These are phyloP conservation scores for Myriosclerotinia duriaeana DNA, from an alignment of 2,329 filamentous ascomycete genomes.

Conservation along the genomic window DNA sequence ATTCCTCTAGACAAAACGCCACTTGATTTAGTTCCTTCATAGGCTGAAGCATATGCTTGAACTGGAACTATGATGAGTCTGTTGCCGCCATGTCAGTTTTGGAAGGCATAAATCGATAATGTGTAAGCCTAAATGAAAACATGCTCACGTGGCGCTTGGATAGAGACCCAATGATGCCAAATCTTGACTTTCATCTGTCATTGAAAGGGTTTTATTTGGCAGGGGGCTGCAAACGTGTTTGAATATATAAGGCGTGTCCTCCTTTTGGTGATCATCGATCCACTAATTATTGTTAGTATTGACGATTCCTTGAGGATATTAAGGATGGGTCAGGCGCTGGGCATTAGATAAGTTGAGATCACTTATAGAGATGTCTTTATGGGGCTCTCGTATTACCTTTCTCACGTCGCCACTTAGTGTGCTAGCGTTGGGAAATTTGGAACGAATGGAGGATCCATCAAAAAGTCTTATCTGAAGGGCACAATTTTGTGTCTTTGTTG, in stretches of 20 bases:
- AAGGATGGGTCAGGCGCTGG: neutral
- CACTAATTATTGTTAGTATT: conserved; percentile 47
- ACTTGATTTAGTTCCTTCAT: conserved; percentile 42
- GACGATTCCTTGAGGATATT: neutral
- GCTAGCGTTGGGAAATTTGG: conserved; percentile 63
- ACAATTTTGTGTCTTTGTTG: conserved; percentile 43
- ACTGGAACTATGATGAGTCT: conserved; percentile 73
- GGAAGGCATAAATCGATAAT: neutral
- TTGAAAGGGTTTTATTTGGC: conserved; percentile 72
- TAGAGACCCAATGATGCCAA: conserved; percentile 70
- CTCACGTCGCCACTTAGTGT: conserved; percentile 68
- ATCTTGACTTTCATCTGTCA: conserved; percentile 68
- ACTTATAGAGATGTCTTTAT: neutral
- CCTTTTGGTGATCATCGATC: conserved; percentile 66
- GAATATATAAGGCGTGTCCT: conserved; percentile 71
- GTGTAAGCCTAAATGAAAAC: neutral
- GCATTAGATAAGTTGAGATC: neutral
- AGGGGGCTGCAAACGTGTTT: conserved; percentile 78
- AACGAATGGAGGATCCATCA: conserved; percentile 77
- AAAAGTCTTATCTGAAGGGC: conserved; percentile 78
- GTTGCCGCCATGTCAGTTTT: neutral
- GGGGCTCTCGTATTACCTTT: conserved; percentile 32
- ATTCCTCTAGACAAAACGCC: conserved; percentile 43
- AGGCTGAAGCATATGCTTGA: conserved; percentile 58
- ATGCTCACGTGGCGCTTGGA: conserved; percentile 66